Base-by-base conservation (phyloP, 140 eudicot species). In the Erigeron philadelphicus region DNA sequence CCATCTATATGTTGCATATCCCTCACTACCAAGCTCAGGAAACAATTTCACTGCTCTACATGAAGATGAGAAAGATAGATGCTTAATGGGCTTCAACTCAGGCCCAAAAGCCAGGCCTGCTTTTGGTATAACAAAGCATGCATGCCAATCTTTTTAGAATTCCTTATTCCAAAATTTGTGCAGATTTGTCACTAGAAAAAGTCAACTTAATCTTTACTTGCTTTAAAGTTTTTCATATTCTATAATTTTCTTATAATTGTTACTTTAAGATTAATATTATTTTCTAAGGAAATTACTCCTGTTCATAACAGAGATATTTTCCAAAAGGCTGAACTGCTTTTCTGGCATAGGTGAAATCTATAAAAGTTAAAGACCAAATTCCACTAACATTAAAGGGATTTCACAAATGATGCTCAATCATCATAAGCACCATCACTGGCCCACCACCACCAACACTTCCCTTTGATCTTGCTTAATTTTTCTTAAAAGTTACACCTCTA, bases 301-400 rank as follows among this genome's bases (percentile, higher is more conserved):
- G 16, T 66, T 72, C 66, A 57, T 58, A 65, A 72, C 58, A 49
- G 57, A 78, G 74, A 78, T 72, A 65, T 66, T 71, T 70, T 64
- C 44, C 18, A 71, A 71, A 76, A 77, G 76, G 73, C 62, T 64
- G 73, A 40, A 71, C 15, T 77, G 69, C 77, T 77, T 77, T 77
- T 47, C 69, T 77, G 67, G 63, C 81, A 71, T 71, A 77, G 77
- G 73, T 77, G 73, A 77, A 71, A 77, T 77, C 70, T 59, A 56
- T 21, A 56, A 78, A 78, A 72, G 82, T 72, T 78, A 78, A 78
- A 78, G 82, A 72, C 73, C 71, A 72, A 67, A 78, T 65, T 66
- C 82, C 82, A 78, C 82, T 78, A 78, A 16, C 82, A 72, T 66
- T 66, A 78, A 78, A 78, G 82, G 58, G 78, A 72, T 72, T 78